Percentiles rank a stretch among this genome's conserved stretches.
Evolutionary conservation across 192 early-diverging fungal genomes (phyloP).

Genomic region (Podila epicladia): DNA sequence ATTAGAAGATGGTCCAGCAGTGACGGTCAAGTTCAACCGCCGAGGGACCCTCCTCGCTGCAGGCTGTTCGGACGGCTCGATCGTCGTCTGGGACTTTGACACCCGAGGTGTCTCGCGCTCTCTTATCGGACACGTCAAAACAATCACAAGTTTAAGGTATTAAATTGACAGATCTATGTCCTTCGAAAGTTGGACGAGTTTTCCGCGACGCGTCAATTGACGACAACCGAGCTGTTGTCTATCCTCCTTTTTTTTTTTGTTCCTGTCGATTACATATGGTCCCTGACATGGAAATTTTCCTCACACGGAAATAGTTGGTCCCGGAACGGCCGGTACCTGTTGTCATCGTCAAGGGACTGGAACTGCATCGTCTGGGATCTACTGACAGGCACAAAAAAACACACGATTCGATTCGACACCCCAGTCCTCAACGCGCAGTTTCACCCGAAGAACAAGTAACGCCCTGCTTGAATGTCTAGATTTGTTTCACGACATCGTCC

Average conservation of each 20-base stretch:
- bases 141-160: constrained; percentile 82
- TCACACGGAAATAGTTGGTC: constrained; percentile 74
- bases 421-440: constrained; percentile 76
- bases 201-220: not conserved
- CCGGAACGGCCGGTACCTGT: constrained; percentile 76
- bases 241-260: constrained; percentile 3
- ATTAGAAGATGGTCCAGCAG: constrained; percentile 74
- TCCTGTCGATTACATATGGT: not conserved
- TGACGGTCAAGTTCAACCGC: constrained; percentile 80
- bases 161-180: not conserved
- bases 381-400: constrained; percentile 57
- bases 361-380: constrained; percentile 93
- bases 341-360: constrained; percentile 84
- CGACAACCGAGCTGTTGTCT: too few relatives aligned
- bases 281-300: not conserved
- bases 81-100: constrained; percentile 90
- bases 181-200: constrained; percentile 1
- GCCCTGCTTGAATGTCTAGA: not conserved
- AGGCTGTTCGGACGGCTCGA: constrained; percentile 81
- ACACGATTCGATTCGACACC: constrained; percentile 74
- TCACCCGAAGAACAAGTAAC: constrained; percentile 83
- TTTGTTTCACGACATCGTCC: not conserved
- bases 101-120: constrained; percentile 78
- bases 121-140: constrained; percentile 79
- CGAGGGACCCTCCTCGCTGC: constrained; percentile 84